Evolutionary conservation across 352 stramenopile species (phyloP).

Genomic region (Globisporangium rhizosaccharum): DNA sequence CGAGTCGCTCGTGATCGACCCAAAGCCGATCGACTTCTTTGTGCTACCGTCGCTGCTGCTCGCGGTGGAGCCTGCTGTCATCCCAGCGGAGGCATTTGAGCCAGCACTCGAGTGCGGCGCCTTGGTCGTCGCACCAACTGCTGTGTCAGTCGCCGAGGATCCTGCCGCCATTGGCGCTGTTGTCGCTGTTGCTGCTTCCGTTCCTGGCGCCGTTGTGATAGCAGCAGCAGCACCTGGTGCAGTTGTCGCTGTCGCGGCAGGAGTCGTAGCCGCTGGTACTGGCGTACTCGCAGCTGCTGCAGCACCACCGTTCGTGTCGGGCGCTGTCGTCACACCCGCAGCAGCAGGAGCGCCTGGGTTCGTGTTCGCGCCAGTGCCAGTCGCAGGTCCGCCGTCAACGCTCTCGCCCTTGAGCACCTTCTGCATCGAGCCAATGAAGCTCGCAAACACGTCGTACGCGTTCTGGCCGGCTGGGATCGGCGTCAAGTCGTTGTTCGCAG

Average conservation of each 20-base stretch:
- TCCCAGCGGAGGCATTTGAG: too few species aligned
- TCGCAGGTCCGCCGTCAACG: conserved; percentile 15
- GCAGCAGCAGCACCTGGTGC: neutral
- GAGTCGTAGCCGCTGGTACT: neutral
- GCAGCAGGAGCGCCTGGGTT: conserved; percentile 8
- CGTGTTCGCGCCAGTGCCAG: conserved; percentile 8
- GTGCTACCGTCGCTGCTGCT: neutral
- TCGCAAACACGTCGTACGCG: conserved; percentile 55
- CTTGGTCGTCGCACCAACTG: neutral
- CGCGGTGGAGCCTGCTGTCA: neutral
- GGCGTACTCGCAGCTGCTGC: too few species aligned
- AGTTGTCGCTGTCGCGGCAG: neutral
- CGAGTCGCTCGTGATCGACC: conserved; percentile 5
- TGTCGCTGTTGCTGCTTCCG: neutral
- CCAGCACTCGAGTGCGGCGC: neutral
- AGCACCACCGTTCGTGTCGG: neutral
- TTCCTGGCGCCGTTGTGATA: neutral
- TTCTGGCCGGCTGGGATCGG: conserved; percentile 45
- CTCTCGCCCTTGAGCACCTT: conserved; percentile 35
- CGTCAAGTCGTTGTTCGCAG: conserved; percentile 40
- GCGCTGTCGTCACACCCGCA: conserved; percentile 1
- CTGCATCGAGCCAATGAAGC: conserved; percentile 49
- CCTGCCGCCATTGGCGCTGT: neutral
- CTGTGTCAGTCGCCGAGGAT: conserved; percentile 1
- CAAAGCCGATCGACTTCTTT: conserved; percentile 13